Base-by-base conservation (phyloP, 345 rosid genomes). In the Kandelia obovata region DNA sequence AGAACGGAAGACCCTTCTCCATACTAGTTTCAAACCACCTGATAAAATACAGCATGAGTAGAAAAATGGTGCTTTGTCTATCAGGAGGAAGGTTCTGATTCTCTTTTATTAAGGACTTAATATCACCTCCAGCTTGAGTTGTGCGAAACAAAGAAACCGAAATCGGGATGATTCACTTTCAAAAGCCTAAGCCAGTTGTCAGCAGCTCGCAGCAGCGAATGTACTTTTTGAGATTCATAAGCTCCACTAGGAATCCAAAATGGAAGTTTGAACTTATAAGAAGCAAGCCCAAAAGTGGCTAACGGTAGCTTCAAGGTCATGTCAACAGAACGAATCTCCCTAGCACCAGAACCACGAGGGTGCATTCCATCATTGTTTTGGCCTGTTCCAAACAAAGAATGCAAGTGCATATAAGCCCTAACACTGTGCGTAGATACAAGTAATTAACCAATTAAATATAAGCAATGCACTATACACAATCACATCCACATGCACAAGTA, bases 141-240 rank as follows among this genome's bases (percentile, higher is more conserved):
- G 61, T 87, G 85, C 27, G 90, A 77, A 20, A 82, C 62, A 65
- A 92, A 92, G 87, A 90, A 92, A 53, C 69, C 77, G 77, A 75
- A 92, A 69, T 89, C 98, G 1, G 93, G 98, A 79, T 87, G 98
- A 51, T 83, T 78, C 3, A 90, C 97, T 78, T 78, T 83, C 80
- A 87, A 70, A 59, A 23, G 77, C 80, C 73, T 83, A 27, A 92
- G 92, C 98, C 93, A 89, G 66, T 82, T 81, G 67, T 87, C 96
- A 34, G 98, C 96, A 30, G 77, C 83, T 73, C 57, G 82, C 71
- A 77, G 66, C 65, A 92, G 80, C 15, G 88, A 89, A 71, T 73
- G 75, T 7, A 85, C 82, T 78, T 84, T 87, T 63, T 78, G 82
- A 65, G 73, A 70, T 75, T 89, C 90, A 66, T 79, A 37, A 62